Evolutionary conservation across 805 yeast genomes (phyloP).

Genomic region (Ogataea chonburiensis): DNA sequence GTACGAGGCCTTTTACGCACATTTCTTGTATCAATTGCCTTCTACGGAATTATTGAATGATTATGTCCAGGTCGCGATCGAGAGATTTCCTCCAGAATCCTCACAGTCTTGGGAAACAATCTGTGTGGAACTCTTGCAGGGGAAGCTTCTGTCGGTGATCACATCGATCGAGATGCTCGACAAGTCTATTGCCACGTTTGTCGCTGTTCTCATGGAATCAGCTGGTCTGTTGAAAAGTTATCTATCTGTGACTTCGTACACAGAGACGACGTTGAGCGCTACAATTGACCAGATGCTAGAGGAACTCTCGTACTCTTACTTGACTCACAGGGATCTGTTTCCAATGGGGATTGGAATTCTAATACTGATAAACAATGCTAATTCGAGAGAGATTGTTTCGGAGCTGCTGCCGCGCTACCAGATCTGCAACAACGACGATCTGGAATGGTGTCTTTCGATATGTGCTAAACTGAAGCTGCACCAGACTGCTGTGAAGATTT

Average conservation of each 20-base stretch:
- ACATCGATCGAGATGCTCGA: conserved; percentile 60
- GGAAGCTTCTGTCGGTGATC: conserved; percentile 55
- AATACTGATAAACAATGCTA: conserved; percentile 44
- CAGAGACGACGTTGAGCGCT: conserved; percentile 16
- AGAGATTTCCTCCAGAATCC: conserved; percentile 36
- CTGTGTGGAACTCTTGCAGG: conserved; percentile 55
- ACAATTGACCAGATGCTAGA: conserved; percentile 43
- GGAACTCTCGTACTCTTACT: conserved; percentile 53
- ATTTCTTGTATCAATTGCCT: conserved; percentile 55
- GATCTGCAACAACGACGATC: conserved; percentile 67
- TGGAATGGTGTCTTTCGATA: conserved; percentile 73
- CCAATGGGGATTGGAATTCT: conserved; percentile 71
- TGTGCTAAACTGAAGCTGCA: conserved; percentile 66
- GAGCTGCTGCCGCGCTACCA: conserved; percentile 60
- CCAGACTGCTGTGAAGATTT: conserved; percentile 56
- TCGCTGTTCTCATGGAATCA: conserved; percentile 61
- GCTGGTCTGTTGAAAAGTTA: conserved; percentile 54
- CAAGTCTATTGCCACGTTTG: conserved; percentile 60
- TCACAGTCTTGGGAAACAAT: conserved; percentile 52
- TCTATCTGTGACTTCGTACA: conserved; percentile 17
- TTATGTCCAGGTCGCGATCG: conserved; percentile 38
- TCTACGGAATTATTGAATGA: conserved; percentile 42
- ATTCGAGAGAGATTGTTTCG: conserved; percentile 46
- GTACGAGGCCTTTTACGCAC: conserved; percentile 58
- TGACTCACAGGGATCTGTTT: conserved; percentile 51